phyloP scores from a whole-genome alignment of 2,329 filamentous ascomycete species.

The Calonectria montana region DNA sequence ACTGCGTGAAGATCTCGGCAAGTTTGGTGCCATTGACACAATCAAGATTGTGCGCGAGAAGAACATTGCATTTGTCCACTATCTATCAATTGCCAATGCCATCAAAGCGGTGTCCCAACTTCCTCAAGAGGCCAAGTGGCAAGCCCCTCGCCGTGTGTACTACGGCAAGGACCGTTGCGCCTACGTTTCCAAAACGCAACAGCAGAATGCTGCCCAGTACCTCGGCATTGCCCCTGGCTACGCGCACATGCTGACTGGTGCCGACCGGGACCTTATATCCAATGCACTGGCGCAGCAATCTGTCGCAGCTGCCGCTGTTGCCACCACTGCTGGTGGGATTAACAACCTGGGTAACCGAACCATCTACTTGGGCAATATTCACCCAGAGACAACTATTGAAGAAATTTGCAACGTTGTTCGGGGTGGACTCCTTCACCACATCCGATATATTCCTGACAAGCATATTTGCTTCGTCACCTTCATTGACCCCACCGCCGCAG shows the following conservation, averaged over 20 bases:
- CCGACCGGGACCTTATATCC: slow-evolving; percentile 95
- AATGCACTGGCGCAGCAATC: slow-evolving; percentile 97
- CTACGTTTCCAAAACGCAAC: slow-evolving; percentile 99
- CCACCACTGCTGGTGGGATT: slow-evolving; percentile 94
- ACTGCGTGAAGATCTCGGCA: slow-evolving; percentile 92
- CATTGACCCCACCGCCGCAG: slow-evolving; percentile 97
- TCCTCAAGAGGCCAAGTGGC: slow-evolving; percentile 97
- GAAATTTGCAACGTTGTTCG: slow-evolving; percentile 99
- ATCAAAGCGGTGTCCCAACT: slow-evolving; percentile 98
- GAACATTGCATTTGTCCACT: slow-evolving; percentile 97
- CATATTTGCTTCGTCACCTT: slow-evolving; percentile 99
- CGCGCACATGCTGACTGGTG: slow-evolving; percentile 94
- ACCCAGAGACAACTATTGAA: slow-evolving; percentile 98
- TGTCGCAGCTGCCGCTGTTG: slow-evolving; percentile 94
- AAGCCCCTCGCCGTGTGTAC: slow-evolving; percentile 93
- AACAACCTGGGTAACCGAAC: slow-evolving; percentile 98
- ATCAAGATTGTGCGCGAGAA: slow-evolving; percentile 99
- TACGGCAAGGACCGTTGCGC: slow-evolving; percentile 99
- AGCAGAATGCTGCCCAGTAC: slow-evolving; percentile 98
- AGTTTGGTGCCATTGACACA: slow-evolving; percentile 96
- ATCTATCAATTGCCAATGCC: slow-evolving; percentile 95
- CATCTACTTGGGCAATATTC: slow-evolving; percentile 98
- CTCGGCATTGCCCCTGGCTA: slow-evolving; percentile 97
- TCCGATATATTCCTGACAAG: slow-evolving; percentile 99
- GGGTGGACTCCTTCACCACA: slow-evolving; percentile 94